phyloP scores from a whole-genome alignment of 2,329 filamentous ascomycete genomes.

The Botrytis porri region DNA sequence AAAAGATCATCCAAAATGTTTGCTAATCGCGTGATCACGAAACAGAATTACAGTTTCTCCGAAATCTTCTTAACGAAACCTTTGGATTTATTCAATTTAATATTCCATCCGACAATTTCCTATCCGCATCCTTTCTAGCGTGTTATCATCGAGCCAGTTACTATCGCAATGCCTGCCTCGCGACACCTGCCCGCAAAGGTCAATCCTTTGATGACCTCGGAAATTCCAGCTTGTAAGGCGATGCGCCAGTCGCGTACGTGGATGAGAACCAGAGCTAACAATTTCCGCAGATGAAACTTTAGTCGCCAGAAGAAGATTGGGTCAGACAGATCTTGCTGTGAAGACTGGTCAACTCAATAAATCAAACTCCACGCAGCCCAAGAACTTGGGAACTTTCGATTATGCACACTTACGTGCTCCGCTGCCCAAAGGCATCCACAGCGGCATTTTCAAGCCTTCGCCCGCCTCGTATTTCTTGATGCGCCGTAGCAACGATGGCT shows the following conservation, averaged over 20 bases:
- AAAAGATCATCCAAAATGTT: not conserved
- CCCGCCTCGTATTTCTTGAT: constrained; percentile 97
- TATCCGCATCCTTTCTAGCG: constrained; percentile 11
- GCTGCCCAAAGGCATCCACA: constrained; percentile 84
- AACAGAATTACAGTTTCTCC: constrained; percentile 13
- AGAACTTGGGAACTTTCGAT: constrained; percentile 81
- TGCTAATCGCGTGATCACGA: constrained; percentile 12
- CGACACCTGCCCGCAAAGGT: constrained; percentile 54
- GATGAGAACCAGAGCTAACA: constrained; percentile 26
- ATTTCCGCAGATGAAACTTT: constrained; percentile 32
- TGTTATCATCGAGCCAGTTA: not conserved
- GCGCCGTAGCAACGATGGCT: constrained; percentile 82
- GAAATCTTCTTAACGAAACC: not conserved
- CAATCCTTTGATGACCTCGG: constrained; percentile 65
- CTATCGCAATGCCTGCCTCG: constrained; percentile 28
- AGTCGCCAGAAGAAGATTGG: constrained; percentile 79
- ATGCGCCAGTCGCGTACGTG: constrained; percentile 23
- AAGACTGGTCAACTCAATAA: constrained; percentile 73
- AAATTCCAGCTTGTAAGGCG: constrained; percentile 61
- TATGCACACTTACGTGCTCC: constrained; percentile 94
- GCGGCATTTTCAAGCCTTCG: constrained; percentile 82
- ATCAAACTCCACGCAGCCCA: constrained; percentile 67
- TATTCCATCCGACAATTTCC: not conserved
- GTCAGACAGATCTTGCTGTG: constrained; percentile 85
- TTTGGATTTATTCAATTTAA: not conserved